Conservation (phyloP, 2,329 filamentous ascomycete genomes). For the Clarireedia paspali region DNA sequence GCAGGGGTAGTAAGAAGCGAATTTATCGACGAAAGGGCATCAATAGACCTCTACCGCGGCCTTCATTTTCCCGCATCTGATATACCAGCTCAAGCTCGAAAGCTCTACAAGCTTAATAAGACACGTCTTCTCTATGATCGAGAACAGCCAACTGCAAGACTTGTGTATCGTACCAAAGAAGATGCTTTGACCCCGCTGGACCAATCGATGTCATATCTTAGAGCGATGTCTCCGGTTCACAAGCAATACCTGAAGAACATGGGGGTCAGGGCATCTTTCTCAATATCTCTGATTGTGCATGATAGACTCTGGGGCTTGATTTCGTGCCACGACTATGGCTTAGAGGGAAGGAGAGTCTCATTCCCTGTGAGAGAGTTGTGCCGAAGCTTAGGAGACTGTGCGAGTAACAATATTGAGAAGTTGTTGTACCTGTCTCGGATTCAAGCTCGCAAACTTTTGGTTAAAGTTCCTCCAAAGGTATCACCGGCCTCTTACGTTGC, state of each 20-base stretch:
- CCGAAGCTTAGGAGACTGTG: slow-evolving; percentile 46
- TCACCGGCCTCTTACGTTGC: slow-evolving; percentile 15
- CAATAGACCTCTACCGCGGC: slow-evolving; percentile 78
- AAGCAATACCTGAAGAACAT: slow-evolving; percentile 83
- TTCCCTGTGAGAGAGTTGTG: slow-evolving; percentile 64
- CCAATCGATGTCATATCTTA: slow-evolving; percentile 62
- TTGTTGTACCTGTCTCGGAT: slow-evolving; percentile 12
- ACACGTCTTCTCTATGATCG: slow-evolving; percentile 82
- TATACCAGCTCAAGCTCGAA: slow-evolving; percentile 77
- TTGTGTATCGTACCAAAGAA: slow-evolving; percentile 69
- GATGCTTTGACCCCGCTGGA: slow-evolving; percentile 71
- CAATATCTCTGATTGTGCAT: slow-evolving; percentile 83
- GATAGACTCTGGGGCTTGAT: slow-evolving; percentile 82
- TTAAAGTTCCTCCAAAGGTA: neutral
- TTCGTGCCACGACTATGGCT: slow-evolving; percentile 74
- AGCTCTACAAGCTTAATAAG: slow-evolving; percentile 83
- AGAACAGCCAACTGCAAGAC: slow-evolving; percentile 67
- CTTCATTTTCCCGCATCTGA: slow-evolving; percentile 83
- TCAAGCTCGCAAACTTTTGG: slow-evolving; percentile 10
- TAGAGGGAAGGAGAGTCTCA: slow-evolving; percentile 44
- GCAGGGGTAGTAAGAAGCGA: slow-evolving; percentile 86
- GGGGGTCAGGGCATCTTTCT: slow-evolving; percentile 87
- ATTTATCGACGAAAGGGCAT: slow-evolving; percentile 72
- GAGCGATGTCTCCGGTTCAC: slow-evolving; percentile 87
- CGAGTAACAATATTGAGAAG: slow-evolving; percentile 38